These are phyloP conservation scores for Fusarium bactridioides DNA, from an alignment of 2,329 filamentous ascomycete species.

Conservation along the genomic window DNA sequence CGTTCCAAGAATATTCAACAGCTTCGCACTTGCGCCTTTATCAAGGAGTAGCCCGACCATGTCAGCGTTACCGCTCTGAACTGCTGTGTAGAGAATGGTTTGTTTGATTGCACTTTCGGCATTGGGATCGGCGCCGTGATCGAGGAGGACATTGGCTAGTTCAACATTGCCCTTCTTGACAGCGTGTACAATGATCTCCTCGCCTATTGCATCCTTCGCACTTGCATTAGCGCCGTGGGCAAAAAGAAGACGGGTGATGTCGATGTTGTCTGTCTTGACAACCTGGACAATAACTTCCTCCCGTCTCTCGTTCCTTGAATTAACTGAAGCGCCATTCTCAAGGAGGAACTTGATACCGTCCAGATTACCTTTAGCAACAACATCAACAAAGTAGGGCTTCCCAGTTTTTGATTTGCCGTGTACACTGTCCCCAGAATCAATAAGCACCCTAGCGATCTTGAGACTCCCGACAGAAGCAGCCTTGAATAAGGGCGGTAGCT, in stretches of 20 bases:
- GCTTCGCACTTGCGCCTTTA: not conserved
- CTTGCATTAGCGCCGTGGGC: not conserved
- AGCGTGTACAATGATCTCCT: not conserved
- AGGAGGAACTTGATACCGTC: not conserved
- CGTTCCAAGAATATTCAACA: not conserved
- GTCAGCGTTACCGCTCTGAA: not conserved
- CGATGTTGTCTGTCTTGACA: not conserved
- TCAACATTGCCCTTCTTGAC: not conserved
- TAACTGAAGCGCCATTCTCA: not conserved
- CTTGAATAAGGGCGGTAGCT: not conserved
- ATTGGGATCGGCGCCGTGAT: not conserved
- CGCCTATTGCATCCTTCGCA: not conserved
- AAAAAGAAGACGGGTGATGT: not conserved
- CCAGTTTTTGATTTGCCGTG: not conserved
- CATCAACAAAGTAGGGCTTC: not conserved
- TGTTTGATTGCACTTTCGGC: not conserved
- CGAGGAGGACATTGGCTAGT: not conserved
- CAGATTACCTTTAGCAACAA: not conserved
- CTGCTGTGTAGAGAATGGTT: not conserved
- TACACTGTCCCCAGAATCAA: not conserved
- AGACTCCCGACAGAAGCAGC: not conserved
- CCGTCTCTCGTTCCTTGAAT: not conserved
- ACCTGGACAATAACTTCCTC: not conserved
- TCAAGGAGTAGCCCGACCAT: not conserved
- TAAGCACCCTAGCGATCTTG: not conserved